Conservation (phyloP, 1,139 yeast genomes). For the Candida gigantensis region DNA sequence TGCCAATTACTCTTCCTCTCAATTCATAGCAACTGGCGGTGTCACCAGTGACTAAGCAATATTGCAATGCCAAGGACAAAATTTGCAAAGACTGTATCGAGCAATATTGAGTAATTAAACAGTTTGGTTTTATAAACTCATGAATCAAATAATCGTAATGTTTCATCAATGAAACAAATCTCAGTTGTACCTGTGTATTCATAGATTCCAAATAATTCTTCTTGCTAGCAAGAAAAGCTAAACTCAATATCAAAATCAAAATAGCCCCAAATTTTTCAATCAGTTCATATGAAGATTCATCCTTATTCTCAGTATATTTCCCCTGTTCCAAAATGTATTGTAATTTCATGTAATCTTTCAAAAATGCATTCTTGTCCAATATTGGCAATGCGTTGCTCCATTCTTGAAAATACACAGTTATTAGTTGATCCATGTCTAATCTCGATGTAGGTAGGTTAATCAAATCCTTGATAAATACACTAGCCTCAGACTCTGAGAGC, state of each 20-base stretch:
- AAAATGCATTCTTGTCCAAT: slow-evolving; percentile 64
- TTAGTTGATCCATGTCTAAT: slow-evolving; percentile 55
- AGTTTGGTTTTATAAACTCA: slow-evolving; percentile 53
- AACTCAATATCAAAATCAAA: slow-evolving; percentile 55
- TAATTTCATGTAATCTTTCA: slow-evolving; percentile 55
- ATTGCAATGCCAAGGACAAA: slow-evolving; percentile 65
- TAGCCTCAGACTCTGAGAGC: slow-evolving; percentile 37
- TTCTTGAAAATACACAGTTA: slow-evolving; percentile 67
- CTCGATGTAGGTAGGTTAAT: slow-evolving; percentile 53
- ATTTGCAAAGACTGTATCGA: slow-evolving; percentile 73
- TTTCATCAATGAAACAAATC: slow-evolving; percentile 29
- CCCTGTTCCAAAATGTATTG: slow-evolving; percentile 40
- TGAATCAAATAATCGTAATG: slow-evolving; percentile 54
- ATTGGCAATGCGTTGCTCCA: slow-evolving; percentile 78
- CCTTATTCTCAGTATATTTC: slow-evolving; percentile 9
- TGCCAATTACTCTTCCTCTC: slow-evolving; percentile 73
- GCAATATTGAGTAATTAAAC: slow-evolving; percentile 55
- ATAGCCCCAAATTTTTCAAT: slow-evolving; percentile 64
- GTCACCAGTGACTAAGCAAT: slow-evolving; percentile 74
- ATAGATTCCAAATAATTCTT: slow-evolving; percentile 21
- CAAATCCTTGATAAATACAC: slow-evolving; percentile 44
- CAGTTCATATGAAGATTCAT: slow-evolving; percentile 28
- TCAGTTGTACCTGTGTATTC: slow-evolving; percentile 17
- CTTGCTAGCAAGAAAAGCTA: slow-evolving; percentile 53
- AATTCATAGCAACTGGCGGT: slow-evolving; percentile 72